Percentiles rank a stretch among this genome's conserved stretches.
phyloP scores from a whole-genome alignment of 371 early-diverging fungal species.

The Mucor indicus region DNA sequence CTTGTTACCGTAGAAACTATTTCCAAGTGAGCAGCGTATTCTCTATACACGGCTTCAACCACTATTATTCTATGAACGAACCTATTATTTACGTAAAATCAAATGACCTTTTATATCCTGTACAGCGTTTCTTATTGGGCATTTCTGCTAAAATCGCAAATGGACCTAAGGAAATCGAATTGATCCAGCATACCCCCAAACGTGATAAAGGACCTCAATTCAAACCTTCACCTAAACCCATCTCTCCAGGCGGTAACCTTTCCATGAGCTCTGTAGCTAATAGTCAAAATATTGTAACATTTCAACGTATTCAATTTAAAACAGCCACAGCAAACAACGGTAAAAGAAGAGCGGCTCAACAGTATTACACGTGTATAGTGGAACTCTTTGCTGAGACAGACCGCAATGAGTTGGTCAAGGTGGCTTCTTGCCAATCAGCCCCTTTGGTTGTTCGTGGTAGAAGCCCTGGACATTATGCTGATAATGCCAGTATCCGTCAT shows the following conservation, averaged over 20 bases:
- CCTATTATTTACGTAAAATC: conserved; percentile 42
- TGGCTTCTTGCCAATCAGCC: conserved; percentile 66
- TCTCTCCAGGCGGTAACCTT: conserved; percentile 48
- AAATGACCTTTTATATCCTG: conserved; percentile 15
- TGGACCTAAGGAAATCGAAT: conserved; percentile 59
- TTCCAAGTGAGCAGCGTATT: conserved; percentile 78
- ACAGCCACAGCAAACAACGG: conserved; percentile 86
- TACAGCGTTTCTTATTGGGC: conserved; percentile 56
- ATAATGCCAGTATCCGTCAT: conserved; percentile 19
- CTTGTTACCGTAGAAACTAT: conserved; percentile 88
- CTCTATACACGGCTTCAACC: conserved; percentile 40
- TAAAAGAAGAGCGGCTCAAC: conserved; percentile 76
- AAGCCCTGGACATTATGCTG: conserved; percentile 81
- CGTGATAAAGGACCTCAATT: conserved; percentile 84
- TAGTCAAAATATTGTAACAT: conserved; percentile 53
- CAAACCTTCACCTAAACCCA: conserved; percentile 54
- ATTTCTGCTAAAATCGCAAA: conserved; percentile 56
- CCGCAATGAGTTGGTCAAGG: conserved; percentile 29
- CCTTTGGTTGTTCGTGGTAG: conserved; percentile 83
- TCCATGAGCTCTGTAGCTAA: conserved; percentile 28
- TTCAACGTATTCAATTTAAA: conserved; percentile 88
- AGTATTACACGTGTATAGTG: conserved; percentile 68
- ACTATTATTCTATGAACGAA: conserved; percentile 31
- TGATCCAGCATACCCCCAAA: conserved; percentile 85
- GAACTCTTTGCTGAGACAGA: conserved; percentile 59